These are phyloP conservation scores for Sporothrix inflata DNA, from an alignment of 2,329 filamentous ascomycete species.

Conservation along the genomic window DNA sequence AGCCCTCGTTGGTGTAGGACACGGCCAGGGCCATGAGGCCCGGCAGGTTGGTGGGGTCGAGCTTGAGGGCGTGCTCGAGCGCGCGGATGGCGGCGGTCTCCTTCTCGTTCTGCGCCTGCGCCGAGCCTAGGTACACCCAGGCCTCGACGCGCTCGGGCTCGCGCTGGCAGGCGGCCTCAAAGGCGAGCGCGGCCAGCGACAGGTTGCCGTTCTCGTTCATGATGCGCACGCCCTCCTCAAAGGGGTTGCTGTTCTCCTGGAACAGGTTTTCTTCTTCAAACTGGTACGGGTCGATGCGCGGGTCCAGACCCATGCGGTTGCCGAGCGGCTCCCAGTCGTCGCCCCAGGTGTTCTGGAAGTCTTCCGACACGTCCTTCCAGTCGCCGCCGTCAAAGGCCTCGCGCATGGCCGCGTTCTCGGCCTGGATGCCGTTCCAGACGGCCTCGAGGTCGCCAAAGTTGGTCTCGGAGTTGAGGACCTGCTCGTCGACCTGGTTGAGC, in stretches of 20 bases:
- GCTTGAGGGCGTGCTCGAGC: constrained; percentile 84
- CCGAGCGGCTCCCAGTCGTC: constrained; percentile 71
- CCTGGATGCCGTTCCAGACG: constrained; percentile 82
- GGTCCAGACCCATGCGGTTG: constrained; percentile 68
- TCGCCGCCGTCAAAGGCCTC: constrained; percentile 73
- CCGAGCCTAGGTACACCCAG: constrained; percentile 88
- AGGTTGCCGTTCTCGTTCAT: constrained; percentile 93
- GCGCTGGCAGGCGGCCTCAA: constrained; percentile 93
- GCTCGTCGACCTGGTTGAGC: constrained; percentile 80
- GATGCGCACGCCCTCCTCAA: constrained; percentile 89
- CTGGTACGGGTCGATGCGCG: constrained; percentile 83
- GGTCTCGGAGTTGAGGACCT: constrained; percentile 67
- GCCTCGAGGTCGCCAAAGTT: constrained; percentile 87
- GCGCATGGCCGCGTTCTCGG: constrained; percentile 71
- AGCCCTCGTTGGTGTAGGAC: constrained; percentile 98
- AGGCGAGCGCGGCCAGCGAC: constrained; percentile 88
- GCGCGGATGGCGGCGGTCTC: constrained; percentile 94
- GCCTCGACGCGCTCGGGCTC: constrained; percentile 85
- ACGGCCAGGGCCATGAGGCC: constrained; percentile 95
- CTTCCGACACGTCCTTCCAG: constrained; percentile 43
- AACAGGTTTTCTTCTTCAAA: constrained; percentile 96
- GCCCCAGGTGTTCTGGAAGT: constrained; percentile 33
- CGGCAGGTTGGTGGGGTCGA: constrained; percentile 83
- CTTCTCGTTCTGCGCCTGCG: constrained; percentile 98
- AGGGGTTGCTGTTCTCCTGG: constrained; percentile 77